Conservation (phyloP, 2,329 filamentous ascomycete species). For the Botrytis sinoallii region DNA sequence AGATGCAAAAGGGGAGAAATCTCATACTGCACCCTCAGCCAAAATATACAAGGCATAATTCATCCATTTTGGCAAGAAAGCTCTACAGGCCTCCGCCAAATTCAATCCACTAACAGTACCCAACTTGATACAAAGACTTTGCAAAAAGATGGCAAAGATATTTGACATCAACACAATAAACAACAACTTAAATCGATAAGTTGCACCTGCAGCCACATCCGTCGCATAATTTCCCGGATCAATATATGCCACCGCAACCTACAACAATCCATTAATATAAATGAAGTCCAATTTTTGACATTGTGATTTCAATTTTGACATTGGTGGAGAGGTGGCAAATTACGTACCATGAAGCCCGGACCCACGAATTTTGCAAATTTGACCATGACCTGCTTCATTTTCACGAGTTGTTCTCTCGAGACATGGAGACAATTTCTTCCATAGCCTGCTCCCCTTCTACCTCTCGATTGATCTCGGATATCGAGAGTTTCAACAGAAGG, state of each 20-base stretch:
- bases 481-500: slow-evolving; percentile 12
- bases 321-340: neutral
- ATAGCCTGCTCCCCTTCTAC: slow-evolving; percentile 8
- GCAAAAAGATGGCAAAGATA: slow-evolving; percentile 56
- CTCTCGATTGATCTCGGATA: slow-evolving; percentile 1
- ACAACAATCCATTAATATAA: neutral
- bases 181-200: slow-evolving; percentile 51
- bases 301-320: neutral
- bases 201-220: slow-evolving; percentile 54
- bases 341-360: slow-evolving; percentile 43
- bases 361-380: slow-evolving; percentile 50
- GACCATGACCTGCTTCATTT: slow-evolving; percentile 24
- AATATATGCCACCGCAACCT: slow-evolving; percentile 42
- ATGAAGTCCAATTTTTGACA: neutral
- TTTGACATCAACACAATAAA: slow-evolving; percentile 57
- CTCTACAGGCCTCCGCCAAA: slow-evolving; percentile 50
- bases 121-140: slow-evolving; percentile 55
- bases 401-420: slow-evolving; percentile 22
- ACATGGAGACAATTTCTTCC: slow-evolving; percentile 10
- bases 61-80: slow-evolving; percentile 50
- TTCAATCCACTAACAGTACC: slow-evolving; percentile 53
- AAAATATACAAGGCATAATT: slow-evolving; percentile 53
- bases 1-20: neutral
- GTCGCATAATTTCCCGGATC: slow-evolving; percentile 54
- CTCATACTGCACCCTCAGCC: slow-evolving; percentile 47